These are phyloP conservation scores for Penicillium brasilianum DNA, from an alignment of 2,329 filamentous ascomycete species.

Conservation along the genomic window DNA sequence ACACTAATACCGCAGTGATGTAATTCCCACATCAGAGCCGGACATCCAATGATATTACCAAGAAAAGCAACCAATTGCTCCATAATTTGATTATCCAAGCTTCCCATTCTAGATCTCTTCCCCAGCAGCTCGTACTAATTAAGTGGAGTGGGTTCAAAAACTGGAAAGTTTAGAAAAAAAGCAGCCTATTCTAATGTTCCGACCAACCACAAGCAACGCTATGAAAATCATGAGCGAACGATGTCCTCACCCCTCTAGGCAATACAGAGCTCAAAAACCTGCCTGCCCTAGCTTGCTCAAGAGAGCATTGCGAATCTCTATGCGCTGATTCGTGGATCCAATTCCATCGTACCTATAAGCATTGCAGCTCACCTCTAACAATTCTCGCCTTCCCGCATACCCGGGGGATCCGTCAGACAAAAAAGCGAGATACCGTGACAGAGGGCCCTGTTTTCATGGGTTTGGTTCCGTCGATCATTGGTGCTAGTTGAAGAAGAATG, in stretches of 20 bases:
- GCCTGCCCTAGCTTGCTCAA: not conserved
- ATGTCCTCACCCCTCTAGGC: not conserved
- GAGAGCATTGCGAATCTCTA: constrained; percentile 4
- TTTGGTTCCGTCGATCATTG: constrained; percentile 4
- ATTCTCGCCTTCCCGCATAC: not conserved
- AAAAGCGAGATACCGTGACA: not conserved
- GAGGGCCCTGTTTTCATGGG: not conserved
- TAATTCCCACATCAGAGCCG: constrained; percentile 4
- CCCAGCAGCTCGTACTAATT: not conserved
- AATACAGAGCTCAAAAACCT: constrained; percentile 4
- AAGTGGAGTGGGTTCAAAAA: constrained; percentile 8
- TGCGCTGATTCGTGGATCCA: constrained; percentile 11
- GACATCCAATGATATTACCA: not conserved
- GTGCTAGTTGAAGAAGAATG: not conserved
- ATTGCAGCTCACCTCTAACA: not conserved
- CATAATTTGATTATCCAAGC: constrained; percentile 2
- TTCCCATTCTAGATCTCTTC: not conserved
- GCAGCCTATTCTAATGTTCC: not conserved
- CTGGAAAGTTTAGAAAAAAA: not conserved
- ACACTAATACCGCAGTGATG: constrained; percentile 6
- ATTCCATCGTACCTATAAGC: not conserved
- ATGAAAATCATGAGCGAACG: not conserved
- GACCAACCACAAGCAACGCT: not conserved
- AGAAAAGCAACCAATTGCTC: not conserved
- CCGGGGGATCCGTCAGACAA: not conserved